These are phyloP conservation scores for Porpolomopsis calyptriformis DNA, from an alignment of 768 basidiomycete species.

Conservation along the genomic window DNA sequence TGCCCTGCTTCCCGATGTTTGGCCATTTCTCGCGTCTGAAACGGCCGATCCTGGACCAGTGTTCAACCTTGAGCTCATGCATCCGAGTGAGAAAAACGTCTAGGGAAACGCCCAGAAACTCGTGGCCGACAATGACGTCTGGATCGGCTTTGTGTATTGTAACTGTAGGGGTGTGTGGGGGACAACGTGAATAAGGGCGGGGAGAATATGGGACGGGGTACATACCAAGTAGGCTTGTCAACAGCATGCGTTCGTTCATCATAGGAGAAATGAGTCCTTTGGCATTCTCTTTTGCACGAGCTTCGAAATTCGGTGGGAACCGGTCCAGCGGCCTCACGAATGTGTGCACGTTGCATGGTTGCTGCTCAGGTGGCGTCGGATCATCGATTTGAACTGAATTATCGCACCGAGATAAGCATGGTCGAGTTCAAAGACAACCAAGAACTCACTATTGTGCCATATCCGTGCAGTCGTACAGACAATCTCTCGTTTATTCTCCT, in stretches of 20 bases:
- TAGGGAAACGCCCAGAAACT: conserved; percentile 81
- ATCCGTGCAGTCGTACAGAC: conserved; percentile 76
- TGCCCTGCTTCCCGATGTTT: conserved; percentile 66
- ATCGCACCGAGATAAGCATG: not conserved
- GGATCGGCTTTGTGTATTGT: conserved; percentile 82
- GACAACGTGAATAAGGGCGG: too few species aligned
- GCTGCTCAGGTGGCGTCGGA: conserved; percentile 77
- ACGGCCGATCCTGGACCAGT: conserved; percentile 90
- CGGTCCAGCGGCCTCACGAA: conserved; percentile 82
- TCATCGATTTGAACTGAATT: conserved; percentile 76
- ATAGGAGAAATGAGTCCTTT: conserved; percentile 64
- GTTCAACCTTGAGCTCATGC: conserved; percentile 81
- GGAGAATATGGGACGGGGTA: conserved; percentile 1
- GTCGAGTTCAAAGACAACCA: not conserved
- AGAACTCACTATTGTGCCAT: conserved; percentile 55
- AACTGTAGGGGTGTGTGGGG: conserved; percentile 32
- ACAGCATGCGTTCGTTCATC: conserved; percentile 75
- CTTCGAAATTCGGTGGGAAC: conserved; percentile 80
- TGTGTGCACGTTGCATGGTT: conserved; percentile 76
- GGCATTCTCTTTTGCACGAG: conserved; percentile 47
- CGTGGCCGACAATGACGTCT: conserved; percentile 90
- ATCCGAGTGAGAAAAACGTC: conserved; percentile 88
- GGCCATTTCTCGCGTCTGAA: conserved; percentile 83
- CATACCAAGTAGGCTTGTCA: conserved; percentile 70
- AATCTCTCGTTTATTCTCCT: conserved; percentile 88